Conservation (phyloP, 1,139 yeast genomes). For the Blastobotrys persicus region DNA sequence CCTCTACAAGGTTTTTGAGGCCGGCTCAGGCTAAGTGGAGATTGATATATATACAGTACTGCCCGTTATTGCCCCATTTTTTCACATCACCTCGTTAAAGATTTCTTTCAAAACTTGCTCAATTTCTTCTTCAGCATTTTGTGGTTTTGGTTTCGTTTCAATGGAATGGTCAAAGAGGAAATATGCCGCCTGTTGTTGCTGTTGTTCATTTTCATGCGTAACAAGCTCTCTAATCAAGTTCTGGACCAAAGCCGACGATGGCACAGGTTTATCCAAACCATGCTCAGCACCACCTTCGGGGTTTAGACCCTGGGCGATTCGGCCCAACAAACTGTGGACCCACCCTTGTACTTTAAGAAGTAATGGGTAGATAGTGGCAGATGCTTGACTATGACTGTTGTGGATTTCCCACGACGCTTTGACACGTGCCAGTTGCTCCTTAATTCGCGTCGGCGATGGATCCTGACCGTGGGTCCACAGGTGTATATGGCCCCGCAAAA, state of each 20-base stretch:
- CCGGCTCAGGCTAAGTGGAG: no score
- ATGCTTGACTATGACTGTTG: conserved; percentile 9
- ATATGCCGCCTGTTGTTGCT: background rate
- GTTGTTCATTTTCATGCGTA: background rate
- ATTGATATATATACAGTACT: background rate
- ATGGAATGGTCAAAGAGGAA: background rate
- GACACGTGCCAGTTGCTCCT: conserved; percentile 17
- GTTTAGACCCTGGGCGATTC: conserved; percentile 1
- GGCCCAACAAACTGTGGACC: conserved; percentile 10
- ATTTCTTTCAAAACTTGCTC: conserved; percentile 1
- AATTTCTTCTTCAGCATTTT: background rate
- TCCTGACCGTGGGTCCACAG: conserved; percentile 3
- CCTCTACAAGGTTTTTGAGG: no score
- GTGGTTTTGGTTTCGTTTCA: no score
- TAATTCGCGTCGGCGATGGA: conserved; percentile 16
- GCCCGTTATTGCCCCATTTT: background rate
- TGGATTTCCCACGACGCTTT: conserved; percentile 20
- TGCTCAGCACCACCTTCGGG: background rate
- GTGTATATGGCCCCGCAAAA: background rate
- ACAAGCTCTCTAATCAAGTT: background rate
- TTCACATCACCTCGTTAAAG: conserved; percentile 3
- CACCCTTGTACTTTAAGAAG: conserved; percentile 14
- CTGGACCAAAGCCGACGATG: background rate
- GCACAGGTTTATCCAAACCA: background rate
- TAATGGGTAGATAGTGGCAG: conserved; percentile 8